phyloP scores from a whole-genome alignment of 2,329 filamentous ascomycete genomes.

The Setomelanomma holmii region DNA sequence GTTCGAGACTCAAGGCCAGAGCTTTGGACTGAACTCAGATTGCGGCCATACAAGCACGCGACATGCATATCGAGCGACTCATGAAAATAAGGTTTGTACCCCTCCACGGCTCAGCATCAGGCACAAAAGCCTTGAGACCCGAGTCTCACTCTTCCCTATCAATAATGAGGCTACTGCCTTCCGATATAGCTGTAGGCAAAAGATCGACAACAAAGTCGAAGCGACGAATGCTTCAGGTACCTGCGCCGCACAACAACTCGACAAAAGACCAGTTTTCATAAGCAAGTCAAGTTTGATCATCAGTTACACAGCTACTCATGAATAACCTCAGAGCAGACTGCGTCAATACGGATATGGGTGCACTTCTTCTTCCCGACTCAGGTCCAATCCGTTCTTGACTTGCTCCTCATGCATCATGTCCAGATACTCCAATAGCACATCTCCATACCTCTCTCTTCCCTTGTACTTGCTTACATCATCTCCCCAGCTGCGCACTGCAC shows the following conservation, averaged over 20 bases:
- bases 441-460: constrained; percentile 75
- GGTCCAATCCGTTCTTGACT: constrained; percentile 68
- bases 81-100: neutral
- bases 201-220: neutral
- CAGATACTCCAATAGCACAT: constrained; percentile 77
- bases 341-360: constrained; percentile 66
- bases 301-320: neutral
- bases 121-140: too few relatives aligned
- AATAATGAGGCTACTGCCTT: neutral
- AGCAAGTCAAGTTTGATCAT: neutral
- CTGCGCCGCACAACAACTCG: too few relatives aligned
- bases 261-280: too few relatives aligned
- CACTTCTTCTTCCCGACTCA: constrained; percentile 63
- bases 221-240: neutral
- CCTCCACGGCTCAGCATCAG: neutral
- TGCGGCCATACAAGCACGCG: neutral
- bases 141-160: neutral
- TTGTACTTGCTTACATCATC: constrained; percentile 80
- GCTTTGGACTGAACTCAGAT: neutral
- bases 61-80: neutral
- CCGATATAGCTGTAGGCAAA: neutral
- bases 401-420: constrained; percentile 78
- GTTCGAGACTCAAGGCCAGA: neutral
- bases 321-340: too few relatives aligned
- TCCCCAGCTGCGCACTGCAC: constrained; percentile 81